Percentiles rank a stretch among this genome's conserved stretches.
These are phyloP conservation scores for Sparassis latifolia DNA, from an alignment of 1,284 basidiomycete species.

Conservation along the genomic window DNA sequence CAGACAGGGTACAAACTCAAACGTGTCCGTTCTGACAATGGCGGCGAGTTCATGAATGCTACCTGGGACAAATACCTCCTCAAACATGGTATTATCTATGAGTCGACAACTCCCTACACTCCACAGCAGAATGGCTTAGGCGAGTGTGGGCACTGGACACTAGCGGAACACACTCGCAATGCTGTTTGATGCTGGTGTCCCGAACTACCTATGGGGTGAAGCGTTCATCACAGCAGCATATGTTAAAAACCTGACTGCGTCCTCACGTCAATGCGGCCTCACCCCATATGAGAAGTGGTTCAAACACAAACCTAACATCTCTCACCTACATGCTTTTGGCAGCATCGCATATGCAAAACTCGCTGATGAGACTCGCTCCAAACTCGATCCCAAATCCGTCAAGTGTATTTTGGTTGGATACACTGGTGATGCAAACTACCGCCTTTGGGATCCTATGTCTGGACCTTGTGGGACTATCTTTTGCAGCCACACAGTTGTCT, in stretches of 20 bases:
- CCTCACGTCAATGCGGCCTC: constrained; percentile 21
- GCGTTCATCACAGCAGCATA: constrained; percentile 28
- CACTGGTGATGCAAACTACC: neutral
- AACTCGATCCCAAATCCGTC: constrained; percentile 22
- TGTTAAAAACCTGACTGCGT: constrained; percentile 26
- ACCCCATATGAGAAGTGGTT: constrained; percentile 25
- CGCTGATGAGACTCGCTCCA: constrained; percentile 11
- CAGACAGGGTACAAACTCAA: neutral
- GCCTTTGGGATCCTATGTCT: neutral
- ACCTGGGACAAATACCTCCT: neutral
- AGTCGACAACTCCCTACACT: constrained; percentile 18
- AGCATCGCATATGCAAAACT: constrained; percentile 5
- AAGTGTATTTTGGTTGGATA: neutral
- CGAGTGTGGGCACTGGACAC: constrained; percentile 29
- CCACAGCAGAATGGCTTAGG: constrained; percentile 32
- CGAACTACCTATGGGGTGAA: constrained; percentile 31
- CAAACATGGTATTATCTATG: neutral
- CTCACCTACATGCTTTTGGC: constrained; percentile 6
- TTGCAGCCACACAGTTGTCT: neutral
- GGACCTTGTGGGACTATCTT: neutral
- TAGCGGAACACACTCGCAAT: constrained; percentile 15
- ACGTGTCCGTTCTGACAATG: constrained; percentile 1
- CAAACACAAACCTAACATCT: constrained; percentile 22
- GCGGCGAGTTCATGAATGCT: constrained; percentile 5
- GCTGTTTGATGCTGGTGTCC: constrained; percentile 21